Base-by-base conservation (phyloP, 2,329 filamentous ascomycete species). In the Aspergillus neoniger region DNA sequence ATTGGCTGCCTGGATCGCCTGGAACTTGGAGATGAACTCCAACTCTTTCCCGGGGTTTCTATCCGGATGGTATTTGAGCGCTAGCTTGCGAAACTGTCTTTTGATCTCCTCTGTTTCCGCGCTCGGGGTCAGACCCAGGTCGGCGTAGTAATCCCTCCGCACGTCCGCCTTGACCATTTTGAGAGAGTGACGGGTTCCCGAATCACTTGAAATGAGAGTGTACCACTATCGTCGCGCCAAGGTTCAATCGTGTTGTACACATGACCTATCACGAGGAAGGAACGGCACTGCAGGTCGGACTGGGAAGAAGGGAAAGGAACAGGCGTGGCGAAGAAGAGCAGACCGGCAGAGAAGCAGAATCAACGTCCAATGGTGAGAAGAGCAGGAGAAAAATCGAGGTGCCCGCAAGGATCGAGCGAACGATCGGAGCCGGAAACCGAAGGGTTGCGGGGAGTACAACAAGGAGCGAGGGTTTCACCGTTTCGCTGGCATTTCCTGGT, bases 71-170 rank as follows among this genome's bases (percentile, higher is more conserved):
- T 90, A 96, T 75, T 91, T 90, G 50, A 96, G 81, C 51, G 92
- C 92, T 92, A 96, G 85, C 76, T 92, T 92, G 67, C 90, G 86
- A 76, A 92, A 96, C 70, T 93, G 89, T 76, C 89, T 95, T 80
- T 91, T 94, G 73, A 96, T 88, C 43, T 95, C 91, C 30, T 88
- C 85, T 47, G 86, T 78, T 66, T 89, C 86, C 56, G 91, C 91
- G 68, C 83, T 85, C 10, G 85, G 80, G 2, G 86, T 76, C 58
- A 96, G 79, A 65, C 91, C 91, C 58, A 96, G 82, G 78, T 96
- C 92, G 63, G 87, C 89, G 78, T 96, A 96, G 77, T 95, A 95
- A 77, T 96, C 90, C 69, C 87, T 85, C 68, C 82, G 84, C 65
- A 84, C 81, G 73, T 91, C 88, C 67, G 82, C 80, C 77, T 89